A percentile compares a stretch with the other conserved stretches of the same genome.
Evolutionary conservation across 2,329 filamentous ascomycete species (phyloP).

Genomic region (Trichoderma pleuroti): DNA sequence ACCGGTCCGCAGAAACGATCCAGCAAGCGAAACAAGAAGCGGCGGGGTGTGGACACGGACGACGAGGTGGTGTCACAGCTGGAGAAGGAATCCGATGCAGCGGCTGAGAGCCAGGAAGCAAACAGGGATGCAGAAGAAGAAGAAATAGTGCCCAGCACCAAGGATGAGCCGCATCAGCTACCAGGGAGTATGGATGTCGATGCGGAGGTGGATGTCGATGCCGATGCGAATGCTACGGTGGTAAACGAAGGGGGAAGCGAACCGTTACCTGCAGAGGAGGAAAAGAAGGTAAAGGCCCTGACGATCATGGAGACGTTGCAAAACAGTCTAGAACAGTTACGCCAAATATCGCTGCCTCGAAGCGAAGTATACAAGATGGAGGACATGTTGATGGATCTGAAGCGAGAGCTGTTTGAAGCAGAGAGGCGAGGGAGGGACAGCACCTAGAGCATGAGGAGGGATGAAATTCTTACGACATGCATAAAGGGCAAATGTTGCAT

Average conservation of each 20-base stretch:
- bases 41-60: conserved; percentile 36
- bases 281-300: conserved; percentile 20
- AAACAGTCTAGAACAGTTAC: conserved; percentile 53
- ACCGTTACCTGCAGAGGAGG: conserved; percentile 3
- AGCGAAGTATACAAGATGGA: conserved; percentile 69
- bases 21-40: conserved; percentile 16
- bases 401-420: conserved; percentile 69
- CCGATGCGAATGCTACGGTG: neutral
- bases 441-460: conserved; percentile 20
- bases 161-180: neutral
- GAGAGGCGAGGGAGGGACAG: conserved; percentile 51
- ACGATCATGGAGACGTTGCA: conserved; percentile 34
- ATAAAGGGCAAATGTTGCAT: conserved; percentile 11
- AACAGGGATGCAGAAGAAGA: neutral
- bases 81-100: conserved; percentile 39
- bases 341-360: conserved; percentile 56
- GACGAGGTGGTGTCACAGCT: conserved; percentile 43
- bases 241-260: conserved; percentile 12
- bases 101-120: conserved; percentile 31
- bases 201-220: neutral
- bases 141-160: neutral
- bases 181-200: neutral
- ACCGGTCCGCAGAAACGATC: conserved; percentile 10
- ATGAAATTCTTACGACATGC: conserved; percentile 23
- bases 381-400: conserved; percentile 75